Evolutionary conservation across 31 red algal species (phyloP), one percentile per base, ranked within the genome.

Genomic region (Asparagopsis taxiformis): DNA sequence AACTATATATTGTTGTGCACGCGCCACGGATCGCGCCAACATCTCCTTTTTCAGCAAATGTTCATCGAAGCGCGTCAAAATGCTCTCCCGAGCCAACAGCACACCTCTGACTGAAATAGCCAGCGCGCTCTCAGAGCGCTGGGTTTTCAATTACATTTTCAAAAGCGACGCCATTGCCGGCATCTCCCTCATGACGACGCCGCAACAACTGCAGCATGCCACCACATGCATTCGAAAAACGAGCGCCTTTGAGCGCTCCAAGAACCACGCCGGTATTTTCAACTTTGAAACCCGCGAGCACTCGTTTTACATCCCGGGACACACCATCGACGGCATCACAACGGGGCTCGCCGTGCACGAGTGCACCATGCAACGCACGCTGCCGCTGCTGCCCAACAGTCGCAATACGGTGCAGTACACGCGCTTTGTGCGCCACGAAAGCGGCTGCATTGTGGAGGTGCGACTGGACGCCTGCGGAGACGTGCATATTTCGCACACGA

Each of bases 241-340:
- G 17, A 7, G 64, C 30, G 64, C 64, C 21, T 3, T 17, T n/a
- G 64, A 68, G 64, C 19, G 36, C 16, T 48, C 31, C 31, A 7
- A 16, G 15, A 20, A 19, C 9, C 64, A 68, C 19, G 64, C 64
- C 16, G 5, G 49, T 13, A 31, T 68, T 10, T 19, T 68, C 6
- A 39, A 68, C 41, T 28, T 48, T 21, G 10, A 9, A 3, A 50
- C 64, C 32, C 21, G 23, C 6, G 3, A 16, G 7, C n/a, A 3
- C 4, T 48, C 64, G n/a, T 22, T 68, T 3, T 31, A 28, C 19
- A 22, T 68, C 15, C 64, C 64, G 6, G 64, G 36, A 3, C 49
- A 26, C 34, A 9, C 64, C 36, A 32, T 68, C 32, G 64, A 68
- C 30, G 64, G 37, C 13, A 39, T 68, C 13, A 68, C 64, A 13